Base-by-base conservation (phyloP, 176 grass and related monocot species). In the Oryza coarctata region DNA sequence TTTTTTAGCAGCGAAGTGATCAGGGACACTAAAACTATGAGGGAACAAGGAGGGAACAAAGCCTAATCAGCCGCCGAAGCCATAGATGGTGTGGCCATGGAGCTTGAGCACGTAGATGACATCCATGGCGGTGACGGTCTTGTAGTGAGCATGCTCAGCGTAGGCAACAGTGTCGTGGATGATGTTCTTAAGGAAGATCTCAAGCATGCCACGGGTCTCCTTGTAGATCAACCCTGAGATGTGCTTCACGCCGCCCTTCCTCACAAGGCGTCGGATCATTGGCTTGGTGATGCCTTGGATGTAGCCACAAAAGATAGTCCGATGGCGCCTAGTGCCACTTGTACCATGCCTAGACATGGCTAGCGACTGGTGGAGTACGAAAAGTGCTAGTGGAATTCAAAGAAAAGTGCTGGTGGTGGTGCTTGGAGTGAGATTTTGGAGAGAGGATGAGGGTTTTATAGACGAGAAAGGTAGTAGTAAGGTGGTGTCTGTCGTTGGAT, bases 131-230 rank as follows among this genome's bases (percentile, higher is more conserved):
- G 88, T 97, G 64, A 94, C 86, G 4, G 92, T 97, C 88, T 94
- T 97, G 80, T 78, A 86, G 83, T 81, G 75, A 49, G 92, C 88
- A 49, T 94, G 92, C 90, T 97, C 88, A 0, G 90, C 92, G 80
- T 97, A 94, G 77, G 90, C 94, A 73, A 97, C 86, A 31, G 81
- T 86, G 31, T 94, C 94, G 18, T 86, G 80, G 73, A 97, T 97
- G 43, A 92, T 78, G 31, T 97, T 97, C 90, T 97, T 88, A 12
- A 94, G 90, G 66, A 97, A 97, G 88, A 97, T 89, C 94, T 97
- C 94, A 68, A 97, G 94, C 2, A 94, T 89, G 26, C 94, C 80
- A 25, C 85, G 82, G 7, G 91, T 97, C 91, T 97, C 91, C 89
- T 97, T 89, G 44, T 98, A 98, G 81, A 94, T 98, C 33, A 98